These are phyloP conservation scores for Ganoderma lingzhi DNA, from an alignment of 1,284 basidiomycete species.

Conservation along the genomic window DNA sequence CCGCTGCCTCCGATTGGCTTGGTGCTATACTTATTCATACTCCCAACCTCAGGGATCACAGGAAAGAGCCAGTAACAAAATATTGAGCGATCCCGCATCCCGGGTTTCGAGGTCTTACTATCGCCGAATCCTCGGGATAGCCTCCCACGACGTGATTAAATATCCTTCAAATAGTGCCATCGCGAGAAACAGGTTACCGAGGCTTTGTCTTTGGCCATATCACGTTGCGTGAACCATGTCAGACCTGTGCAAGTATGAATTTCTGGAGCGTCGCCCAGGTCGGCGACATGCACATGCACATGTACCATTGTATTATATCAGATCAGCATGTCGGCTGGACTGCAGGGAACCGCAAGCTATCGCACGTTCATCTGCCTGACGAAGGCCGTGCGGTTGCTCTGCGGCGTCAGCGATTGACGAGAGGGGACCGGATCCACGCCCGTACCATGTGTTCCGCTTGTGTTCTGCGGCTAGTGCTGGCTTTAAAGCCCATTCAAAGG, in stretches of 20 bases:
- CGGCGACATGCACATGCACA: not conserved
- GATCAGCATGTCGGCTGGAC: constrained; percentile 14
- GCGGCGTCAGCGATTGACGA: constrained; percentile 19
- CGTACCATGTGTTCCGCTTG: not conserved
- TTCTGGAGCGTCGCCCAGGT: not conserved
- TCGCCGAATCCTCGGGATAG: not conserved
- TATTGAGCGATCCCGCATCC: not conserved
- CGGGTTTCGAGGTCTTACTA: not conserved
- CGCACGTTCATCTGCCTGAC: constrained; percentile 21
- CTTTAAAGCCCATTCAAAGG: not conserved
- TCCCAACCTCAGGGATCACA: not conserved
- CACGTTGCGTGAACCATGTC: not conserved
- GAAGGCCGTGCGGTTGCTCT: constrained; percentile 21
- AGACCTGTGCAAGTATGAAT: not conserved
- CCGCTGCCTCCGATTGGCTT: not conserved
- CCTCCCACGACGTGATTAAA: not conserved
- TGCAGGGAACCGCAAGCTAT: not conserved
- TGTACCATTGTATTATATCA: constrained; percentile 17
- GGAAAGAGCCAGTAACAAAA: not conserved
- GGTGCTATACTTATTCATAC: not conserved
- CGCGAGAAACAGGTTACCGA: not conserved
- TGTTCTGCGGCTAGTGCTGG: not conserved
- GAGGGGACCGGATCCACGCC: constrained; percentile 10
- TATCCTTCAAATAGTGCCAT: not conserved
- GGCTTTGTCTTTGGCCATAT: not conserved